A percentile compares a stretch with the other conserved stretches of the same genome.
These are phyloP conservation scores for Hibiscus mutabilis DNA, from an alignment of 345 rosid genomes.

Conservation along the genomic window DNA sequence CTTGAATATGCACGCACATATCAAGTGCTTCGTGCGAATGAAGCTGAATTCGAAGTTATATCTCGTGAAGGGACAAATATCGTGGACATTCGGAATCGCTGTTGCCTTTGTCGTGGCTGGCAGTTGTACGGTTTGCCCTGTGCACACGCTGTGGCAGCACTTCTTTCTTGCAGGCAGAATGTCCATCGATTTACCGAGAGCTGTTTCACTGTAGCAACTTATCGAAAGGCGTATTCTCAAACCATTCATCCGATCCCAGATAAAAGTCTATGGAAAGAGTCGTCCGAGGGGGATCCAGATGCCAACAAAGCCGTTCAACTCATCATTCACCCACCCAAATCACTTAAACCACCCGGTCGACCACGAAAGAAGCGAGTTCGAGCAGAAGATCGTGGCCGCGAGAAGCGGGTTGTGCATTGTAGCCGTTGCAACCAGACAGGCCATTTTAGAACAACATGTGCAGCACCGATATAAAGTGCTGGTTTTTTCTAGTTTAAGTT, in stretches of 20 bases:
- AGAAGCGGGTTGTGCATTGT: constrained; percentile 92
- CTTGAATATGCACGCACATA: constrained; percentile 74
- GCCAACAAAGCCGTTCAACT: constrained; percentile 35
- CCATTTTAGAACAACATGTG: constrained; percentile 97
- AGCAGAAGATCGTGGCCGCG: constrained; percentile 87
- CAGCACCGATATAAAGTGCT: neutral
- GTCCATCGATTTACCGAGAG: neutral
- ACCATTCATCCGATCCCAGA: constrained; percentile 30
- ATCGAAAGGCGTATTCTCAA: neutral
- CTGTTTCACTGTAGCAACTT: neutral
- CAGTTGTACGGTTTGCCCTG: constrained; percentile 93
- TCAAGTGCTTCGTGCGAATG: constrained; percentile 75
- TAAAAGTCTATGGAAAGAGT: constrained; percentile 84
- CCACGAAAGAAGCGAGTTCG: constrained; percentile 91
- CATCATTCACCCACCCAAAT: constrained; percentile 77
- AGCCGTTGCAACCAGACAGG: constrained; percentile 98
- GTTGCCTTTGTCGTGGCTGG: constrained; percentile 98
- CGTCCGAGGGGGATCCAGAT: constrained; percentile 69
- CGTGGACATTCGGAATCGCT: constrained; percentile 83
- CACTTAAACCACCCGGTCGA: constrained; percentile 87
- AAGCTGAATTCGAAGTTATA: constrained; percentile 58
- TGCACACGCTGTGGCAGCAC: constrained; percentile 95
- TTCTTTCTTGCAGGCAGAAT: constrained; percentile 67
- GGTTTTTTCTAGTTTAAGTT: neutral
- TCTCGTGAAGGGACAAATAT: constrained; percentile 84